Conservation (phyloP, 2,329 filamentous ascomycete genomes). For the Botrytis sinoallii region DNA sequence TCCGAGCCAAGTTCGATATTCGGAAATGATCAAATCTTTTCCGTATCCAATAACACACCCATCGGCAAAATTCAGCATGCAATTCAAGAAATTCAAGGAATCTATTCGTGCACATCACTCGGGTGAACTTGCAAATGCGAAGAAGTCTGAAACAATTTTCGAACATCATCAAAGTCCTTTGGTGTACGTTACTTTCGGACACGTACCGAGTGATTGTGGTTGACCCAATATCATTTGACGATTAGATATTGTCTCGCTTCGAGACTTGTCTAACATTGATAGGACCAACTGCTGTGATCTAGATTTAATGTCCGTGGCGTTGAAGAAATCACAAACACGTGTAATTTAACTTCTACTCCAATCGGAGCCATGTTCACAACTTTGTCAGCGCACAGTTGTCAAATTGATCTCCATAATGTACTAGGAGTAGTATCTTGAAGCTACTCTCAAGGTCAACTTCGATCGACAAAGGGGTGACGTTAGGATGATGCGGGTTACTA, state of each 20-base stretch:
- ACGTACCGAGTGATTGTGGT: conserved; percentile 8
- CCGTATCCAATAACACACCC: neutral
- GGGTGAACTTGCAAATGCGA: neutral
- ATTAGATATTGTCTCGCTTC: conserved; percentile 10
- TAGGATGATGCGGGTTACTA: neutral
- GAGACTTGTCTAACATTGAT: conserved; percentile 20
- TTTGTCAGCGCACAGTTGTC: conserved; percentile 11
- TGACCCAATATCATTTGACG: conserved; percentile 11
- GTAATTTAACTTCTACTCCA: conserved; percentile 15
- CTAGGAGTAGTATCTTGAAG: neutral
- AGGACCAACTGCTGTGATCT: conserved; percentile 14
- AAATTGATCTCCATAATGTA: conserved; percentile 11
- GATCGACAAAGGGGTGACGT: neutral
- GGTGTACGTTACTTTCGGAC: conserved; percentile 5
- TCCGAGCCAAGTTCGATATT: neutral
- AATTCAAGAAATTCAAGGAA: neutral
- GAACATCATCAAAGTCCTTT: neutral
- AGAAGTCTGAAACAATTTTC: neutral
- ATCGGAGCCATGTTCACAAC: conserved; percentile 12
- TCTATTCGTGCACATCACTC: neutral
- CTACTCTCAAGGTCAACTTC: neutral
- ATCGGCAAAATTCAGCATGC: neutral
- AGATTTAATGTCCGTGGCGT: conserved; percentile 3
- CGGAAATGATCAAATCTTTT: neutral
- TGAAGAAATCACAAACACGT: conserved; percentile 14